Conservation (phyloP, 2,329 filamentous ascomycete species). For the Ambrosiella cleistominuta region DNA sequence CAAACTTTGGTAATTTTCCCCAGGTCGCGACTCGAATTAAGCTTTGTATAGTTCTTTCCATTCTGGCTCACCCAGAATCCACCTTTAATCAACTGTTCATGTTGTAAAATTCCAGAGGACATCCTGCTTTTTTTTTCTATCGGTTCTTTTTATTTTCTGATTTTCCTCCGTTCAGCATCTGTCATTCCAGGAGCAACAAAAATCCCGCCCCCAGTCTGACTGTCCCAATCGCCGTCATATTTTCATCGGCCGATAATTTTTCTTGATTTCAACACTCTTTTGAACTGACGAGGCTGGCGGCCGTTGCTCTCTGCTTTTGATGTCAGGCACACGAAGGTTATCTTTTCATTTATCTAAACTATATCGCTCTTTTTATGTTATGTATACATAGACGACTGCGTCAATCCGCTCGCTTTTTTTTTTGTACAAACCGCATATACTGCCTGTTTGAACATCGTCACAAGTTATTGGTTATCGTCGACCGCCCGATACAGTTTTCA, state of each 20-base stretch:
- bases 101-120: no score
- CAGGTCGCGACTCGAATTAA: background rate
- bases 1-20: background rate
- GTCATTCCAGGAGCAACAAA: background rate
- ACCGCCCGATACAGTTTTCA: no score
- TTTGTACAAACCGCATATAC: background rate
- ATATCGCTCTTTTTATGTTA: background rate
- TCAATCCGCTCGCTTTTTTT: background rate
- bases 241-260: background rate
- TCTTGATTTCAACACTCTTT: background rate
- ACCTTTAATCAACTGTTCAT: no score
- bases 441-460: background rate
- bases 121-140: no score
- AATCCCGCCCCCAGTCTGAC: background rate
- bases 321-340: background rate
- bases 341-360: conserved; percentile 1
- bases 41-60: background rate
- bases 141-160: no score
- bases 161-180: background rate
- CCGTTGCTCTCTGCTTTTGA: background rate
- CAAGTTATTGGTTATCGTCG: no score
- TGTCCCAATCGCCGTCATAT: background rate
- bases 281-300: background rate
- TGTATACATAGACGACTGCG: background rate
- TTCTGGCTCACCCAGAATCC: background rate